These are phyloP conservation scores for Hypericum perforatum DNA, from an alignment of 345 rosid species.

Conservation along the genomic window DNA sequence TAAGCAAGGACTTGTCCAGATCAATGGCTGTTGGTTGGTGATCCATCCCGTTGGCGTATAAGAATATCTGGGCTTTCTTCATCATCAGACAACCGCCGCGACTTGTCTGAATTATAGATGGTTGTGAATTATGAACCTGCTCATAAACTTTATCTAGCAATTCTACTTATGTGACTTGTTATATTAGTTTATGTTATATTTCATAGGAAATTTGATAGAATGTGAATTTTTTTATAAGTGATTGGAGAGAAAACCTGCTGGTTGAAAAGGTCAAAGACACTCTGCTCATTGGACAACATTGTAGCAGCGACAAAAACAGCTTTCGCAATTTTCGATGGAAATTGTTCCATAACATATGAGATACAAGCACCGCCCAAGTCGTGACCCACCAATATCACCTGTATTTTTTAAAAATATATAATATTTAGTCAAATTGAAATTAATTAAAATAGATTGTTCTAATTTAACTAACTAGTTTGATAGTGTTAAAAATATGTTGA, in stretches of 20 bases:
- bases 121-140: too few relatives aligned
- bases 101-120: constrained; percentile 18
- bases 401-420: neutral
- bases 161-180: too few relatives aligned
- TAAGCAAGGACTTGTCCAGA: constrained; percentile 20
- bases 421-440: neutral
- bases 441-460: too few relatives aligned
- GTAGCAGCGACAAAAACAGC: constrained; percentile 35
- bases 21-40: constrained; percentile 36
- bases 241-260: constrained; percentile 23
- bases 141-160: too few relatives aligned
- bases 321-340: constrained; percentile 31
- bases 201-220: neutral
- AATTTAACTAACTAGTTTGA: too few relatives aligned
- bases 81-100: constrained; percentile 14
- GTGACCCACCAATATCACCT: constrained; percentile 41
- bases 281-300: constrained; percentile 31
- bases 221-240: too few relatives aligned
- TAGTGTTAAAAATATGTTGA: too few relatives aligned
- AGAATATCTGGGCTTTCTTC: constrained; percentile 27
- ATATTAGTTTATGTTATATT: too few relatives aligned
- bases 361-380: constrained; percentile 41
- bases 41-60: constrained; percentile 31
- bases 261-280: constrained; percentile 27
- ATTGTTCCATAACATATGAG: constrained; percentile 36